A percentile compares a stretch with the other conserved stretches of the same genome.
Evolutionary conservation across 768 basidiomycete species (phyloP).

Genomic region (Tulasnella sp.): DNA sequence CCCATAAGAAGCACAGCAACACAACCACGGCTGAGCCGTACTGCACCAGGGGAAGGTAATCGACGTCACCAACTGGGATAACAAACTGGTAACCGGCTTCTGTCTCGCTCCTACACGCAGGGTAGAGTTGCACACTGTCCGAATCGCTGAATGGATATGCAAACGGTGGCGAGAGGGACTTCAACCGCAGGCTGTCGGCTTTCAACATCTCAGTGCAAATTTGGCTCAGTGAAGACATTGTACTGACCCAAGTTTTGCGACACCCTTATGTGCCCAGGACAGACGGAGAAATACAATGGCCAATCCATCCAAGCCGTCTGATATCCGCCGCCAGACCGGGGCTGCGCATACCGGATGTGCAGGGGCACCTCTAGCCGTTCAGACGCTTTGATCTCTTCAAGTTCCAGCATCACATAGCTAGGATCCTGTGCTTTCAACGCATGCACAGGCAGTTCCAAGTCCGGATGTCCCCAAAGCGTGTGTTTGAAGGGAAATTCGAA

Average conservation of each 20-base stretch:
- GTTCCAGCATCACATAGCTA: slow-evolving; percentile 27
- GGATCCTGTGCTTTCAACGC: slow-evolving; percentile 24
- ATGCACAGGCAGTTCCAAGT: slow-evolving; percentile 35
- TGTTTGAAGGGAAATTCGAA: slow-evolving; percentile 33
- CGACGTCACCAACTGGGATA: slow-evolving; percentile 29
- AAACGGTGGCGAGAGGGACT: slow-evolving; percentile 11
- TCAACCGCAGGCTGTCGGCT: no score
- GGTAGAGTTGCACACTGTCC: slow-evolving; percentile 28
- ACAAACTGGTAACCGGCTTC: slow-evolving; percentile 12
- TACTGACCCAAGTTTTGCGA: no score
- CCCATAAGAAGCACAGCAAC: slow-evolving; percentile 17
- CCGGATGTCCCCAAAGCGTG: slow-evolving; percentile 27
- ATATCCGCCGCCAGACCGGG: slow-evolving; percentile 16
- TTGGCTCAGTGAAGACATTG: no score
- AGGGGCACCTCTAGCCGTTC: slow-evolving; percentile 36
- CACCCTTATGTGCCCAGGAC: no score
- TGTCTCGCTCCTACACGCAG: slow-evolving; percentile 23
- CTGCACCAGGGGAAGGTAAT: slow-evolving; percentile 28
- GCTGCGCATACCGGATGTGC: slow-evolving; percentile 35
- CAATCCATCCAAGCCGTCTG: slow-evolving; percentile 6
- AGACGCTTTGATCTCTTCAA: slow-evolving; percentile 24
- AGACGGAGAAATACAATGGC: slow-evolving; percentile 12
- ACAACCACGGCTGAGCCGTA: slow-evolving; percentile 28
- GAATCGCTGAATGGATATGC: slow-evolving; percentile 23
- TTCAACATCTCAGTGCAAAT: no score